Conservation (phyloP, 176 grass and related monocot genomes). For the Oryza brachyantha region DNA sequence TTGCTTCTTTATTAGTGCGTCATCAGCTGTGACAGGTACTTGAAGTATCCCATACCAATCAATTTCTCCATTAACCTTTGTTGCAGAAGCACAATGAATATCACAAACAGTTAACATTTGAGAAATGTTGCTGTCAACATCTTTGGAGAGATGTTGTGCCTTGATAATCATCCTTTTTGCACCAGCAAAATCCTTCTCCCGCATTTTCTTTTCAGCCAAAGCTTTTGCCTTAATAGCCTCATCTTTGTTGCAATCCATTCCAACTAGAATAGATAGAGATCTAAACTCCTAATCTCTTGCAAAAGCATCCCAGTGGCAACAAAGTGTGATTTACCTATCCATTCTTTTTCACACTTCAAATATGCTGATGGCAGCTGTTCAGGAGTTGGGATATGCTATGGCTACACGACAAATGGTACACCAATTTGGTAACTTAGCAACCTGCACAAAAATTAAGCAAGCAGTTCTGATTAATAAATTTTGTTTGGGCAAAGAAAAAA, state of each 20-base stretch:
- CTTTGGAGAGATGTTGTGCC: constrained; percentile 61
- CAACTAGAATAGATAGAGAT: constrained; percentile 15
- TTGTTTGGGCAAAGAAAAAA: not conserved
- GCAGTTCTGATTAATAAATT: constrained; percentile 10
- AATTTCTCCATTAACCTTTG: constrained; percentile 63
- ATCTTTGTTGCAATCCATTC: constrained; percentile 94
- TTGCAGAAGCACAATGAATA: constrained; percentile 61
- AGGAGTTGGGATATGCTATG: constrained; percentile 2
- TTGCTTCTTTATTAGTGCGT: constrained; percentile 66
- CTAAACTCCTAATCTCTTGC: constrained; percentile 3
- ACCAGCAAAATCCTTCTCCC: constrained; percentile 62
- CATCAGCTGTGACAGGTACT: constrained; percentile 57
- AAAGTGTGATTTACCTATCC: not conserved
- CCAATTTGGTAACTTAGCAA: not conserved
- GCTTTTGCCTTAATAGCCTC: constrained; percentile 69
- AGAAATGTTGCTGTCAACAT: constrained; percentile 61
- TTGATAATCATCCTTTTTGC: constrained; percentile 72
- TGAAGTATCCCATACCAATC: constrained; percentile 95
- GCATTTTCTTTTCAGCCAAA: constrained; percentile 69
- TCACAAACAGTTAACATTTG: constrained; percentile 88
- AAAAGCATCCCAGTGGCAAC: not conserved
- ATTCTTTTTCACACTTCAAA: not conserved
- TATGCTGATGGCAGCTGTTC: constrained; percentile 2
- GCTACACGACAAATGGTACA: not conserved
- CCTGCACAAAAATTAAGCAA: constrained; percentile 25